Evolutionary conservation across 176 grass and related monocot genomes (phyloP).

Genomic region (Elaeis guineensis): DNA sequence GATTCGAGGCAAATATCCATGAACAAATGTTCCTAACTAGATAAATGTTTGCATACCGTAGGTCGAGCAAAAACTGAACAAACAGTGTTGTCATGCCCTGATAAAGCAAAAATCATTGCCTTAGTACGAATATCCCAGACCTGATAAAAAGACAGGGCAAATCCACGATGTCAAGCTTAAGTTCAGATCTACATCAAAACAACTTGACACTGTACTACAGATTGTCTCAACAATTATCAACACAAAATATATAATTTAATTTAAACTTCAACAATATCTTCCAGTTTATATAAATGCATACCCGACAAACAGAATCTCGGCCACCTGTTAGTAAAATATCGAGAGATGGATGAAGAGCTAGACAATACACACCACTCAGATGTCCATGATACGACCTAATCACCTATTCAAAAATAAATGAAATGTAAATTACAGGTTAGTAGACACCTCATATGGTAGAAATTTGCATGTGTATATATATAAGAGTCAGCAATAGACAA

Average conservation of each 20-base stretch:
- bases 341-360: conserved; percentile 93
- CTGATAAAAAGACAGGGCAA: conserved; percentile 29
- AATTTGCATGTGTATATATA: too few relatives aligned
- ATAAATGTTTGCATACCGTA: conserved; percentile 47
- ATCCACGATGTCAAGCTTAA: neutral
- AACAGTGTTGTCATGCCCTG: conserved; percentile 93
- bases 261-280: too few relatives aligned
- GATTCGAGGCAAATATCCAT: too few relatives aligned
- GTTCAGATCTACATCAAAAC: too few relatives aligned
- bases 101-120: conserved; percentile 96
- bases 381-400: conserved; percentile 98
- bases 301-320: conserved; percentile 98
- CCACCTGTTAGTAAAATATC: conserved; percentile 86
- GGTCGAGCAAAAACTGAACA: conserved; percentile 95
- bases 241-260: too few relatives aligned
- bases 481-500: conserved; percentile 15
- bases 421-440: too few relatives aligned
- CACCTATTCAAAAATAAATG: conserved; percentile 39
- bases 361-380: conserved; percentile 96
- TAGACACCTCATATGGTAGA: too few relatives aligned
- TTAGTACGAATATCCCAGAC: conserved; percentile 96
- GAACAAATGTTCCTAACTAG: too few relatives aligned
- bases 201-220: too few relatives aligned
- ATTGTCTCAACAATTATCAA: too few relatives aligned
- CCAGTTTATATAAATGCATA: conserved; percentile 22